Percentiles rank a stretch among this genome's conserved stretches.
Evolutionary conservation across 2,329 filamentous ascomycete species (phyloP).

Genomic region (Penicillium aurantiogriseum): DNA sequence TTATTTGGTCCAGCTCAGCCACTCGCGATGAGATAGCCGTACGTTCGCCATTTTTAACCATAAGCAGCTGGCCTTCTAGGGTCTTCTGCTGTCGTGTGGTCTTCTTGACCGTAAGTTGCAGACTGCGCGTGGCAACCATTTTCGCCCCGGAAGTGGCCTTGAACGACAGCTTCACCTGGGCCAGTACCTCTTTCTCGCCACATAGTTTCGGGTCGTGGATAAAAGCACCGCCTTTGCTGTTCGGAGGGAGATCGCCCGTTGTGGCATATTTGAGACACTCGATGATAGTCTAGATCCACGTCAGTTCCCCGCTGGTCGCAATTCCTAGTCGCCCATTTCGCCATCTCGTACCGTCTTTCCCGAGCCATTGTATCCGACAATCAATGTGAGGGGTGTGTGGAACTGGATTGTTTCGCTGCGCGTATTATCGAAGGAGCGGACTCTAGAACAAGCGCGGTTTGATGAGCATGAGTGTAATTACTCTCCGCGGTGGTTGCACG

Average conservation of each 20-base stretch:
- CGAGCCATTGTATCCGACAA: constrained; percentile 95
- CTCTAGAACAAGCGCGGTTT: constrained; percentile 40
- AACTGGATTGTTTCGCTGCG: constrained; percentile 79
- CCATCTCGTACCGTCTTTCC: constrained; percentile 74
- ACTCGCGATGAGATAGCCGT: constrained; percentile 75
- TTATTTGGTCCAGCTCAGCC: constrained; percentile 75
- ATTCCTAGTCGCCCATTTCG: not conserved
- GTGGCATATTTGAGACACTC: constrained; percentile 98
- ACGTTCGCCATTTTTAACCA: constrained; percentile 76
- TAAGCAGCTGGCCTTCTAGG: constrained; percentile 74
- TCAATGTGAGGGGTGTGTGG: constrained; percentile 85
- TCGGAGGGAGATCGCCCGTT: constrained; percentile 87
- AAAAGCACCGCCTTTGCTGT: constrained; percentile 85
- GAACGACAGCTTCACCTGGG: constrained; percentile 89
- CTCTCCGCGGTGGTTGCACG: constrained; percentile 1
- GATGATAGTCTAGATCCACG: constrained; percentile 70
- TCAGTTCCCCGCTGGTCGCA: constrained; percentile 7
- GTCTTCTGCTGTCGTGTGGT: constrained; percentile 73
- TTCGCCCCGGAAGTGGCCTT: constrained; percentile 72
- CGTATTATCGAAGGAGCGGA: constrained; percentile 81
- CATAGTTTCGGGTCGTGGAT: constrained; percentile 91
- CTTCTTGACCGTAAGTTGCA: constrained; percentile 87
- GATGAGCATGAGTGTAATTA: constrained; percentile 1
- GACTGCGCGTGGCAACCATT: constrained; percentile 78
- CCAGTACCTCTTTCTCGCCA: constrained; percentile 83